These are phyloP conservation scores for Tuber umbilicatum DNA, from an alignment of 495 filamentous ascomycete genomes.

Conservation along the genomic window DNA sequence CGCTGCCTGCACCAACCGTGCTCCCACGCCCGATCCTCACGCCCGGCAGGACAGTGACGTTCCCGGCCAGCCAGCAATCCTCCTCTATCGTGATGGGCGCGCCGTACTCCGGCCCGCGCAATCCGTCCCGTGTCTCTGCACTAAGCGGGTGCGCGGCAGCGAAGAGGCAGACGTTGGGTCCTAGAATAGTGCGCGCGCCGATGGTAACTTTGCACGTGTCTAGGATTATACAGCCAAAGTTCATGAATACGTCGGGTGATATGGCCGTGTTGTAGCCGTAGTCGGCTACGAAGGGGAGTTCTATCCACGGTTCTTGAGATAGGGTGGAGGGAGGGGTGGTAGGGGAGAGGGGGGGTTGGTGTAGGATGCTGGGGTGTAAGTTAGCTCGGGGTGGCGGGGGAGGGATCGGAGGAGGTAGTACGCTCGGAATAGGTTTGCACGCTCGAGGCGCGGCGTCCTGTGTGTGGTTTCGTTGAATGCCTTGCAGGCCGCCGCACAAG, in stretches of 20 bases:
- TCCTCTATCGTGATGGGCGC: slow-evolving; percentile 71
- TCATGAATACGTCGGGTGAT: slow-evolving; percentile 68
- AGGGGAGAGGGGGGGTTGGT: slow-evolving; percentile 49
- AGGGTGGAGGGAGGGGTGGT: slow-evolving; percentile 58
- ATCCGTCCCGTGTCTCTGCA: slow-evolving; percentile 65
- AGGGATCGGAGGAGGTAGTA: slow-evolving; percentile 41
- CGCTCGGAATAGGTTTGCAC: slow-evolving; percentile 68
- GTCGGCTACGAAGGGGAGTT: slow-evolving; percentile 63
- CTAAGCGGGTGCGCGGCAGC: slow-evolving; percentile 70
- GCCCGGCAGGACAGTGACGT: slow-evolving; percentile 66
- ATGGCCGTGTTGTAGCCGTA: slow-evolving; percentile 65
- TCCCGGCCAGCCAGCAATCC: slow-evolving; percentile 85
- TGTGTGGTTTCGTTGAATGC: slow-evolving; percentile 56
- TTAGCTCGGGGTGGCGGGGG: slow-evolving; percentile 1
- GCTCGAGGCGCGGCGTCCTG: slow-evolving; percentile 52
- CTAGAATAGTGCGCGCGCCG: slow-evolving; percentile 71
- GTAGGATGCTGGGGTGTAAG: slow-evolving; percentile 53
- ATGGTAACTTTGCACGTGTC: slow-evolving; percentile 70
- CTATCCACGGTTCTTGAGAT: slow-evolving; percentile 59
- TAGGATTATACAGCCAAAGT: slow-evolving; percentile 66
- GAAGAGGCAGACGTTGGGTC: slow-evolving; percentile 69
- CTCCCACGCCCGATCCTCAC: slow-evolving; percentile 70
- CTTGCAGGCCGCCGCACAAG: slow-evolving; percentile 55
- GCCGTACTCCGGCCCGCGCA: slow-evolving; percentile 66
- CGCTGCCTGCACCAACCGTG: slow-evolving; percentile 76